Percentiles rank a stretch among this genome's conserved stretches.
Evolutionary conservation across 1,284 basidiomycete species (phyloP).

Genomic region (Malassezia yamatoensis): DNA sequence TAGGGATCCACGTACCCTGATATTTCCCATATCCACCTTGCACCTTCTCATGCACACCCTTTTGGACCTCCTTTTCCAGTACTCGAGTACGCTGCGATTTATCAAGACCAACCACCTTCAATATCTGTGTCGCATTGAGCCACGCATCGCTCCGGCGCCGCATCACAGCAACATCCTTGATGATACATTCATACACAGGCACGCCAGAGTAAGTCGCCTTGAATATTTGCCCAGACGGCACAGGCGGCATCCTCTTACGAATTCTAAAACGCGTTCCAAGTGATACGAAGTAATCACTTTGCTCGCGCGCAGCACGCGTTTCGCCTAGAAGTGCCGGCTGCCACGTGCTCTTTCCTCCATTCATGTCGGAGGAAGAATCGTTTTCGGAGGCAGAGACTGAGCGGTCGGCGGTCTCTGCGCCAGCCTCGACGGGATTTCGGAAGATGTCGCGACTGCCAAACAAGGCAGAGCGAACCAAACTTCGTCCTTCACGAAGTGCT

Average conservation of each 20-base stretch:
- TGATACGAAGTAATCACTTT: neutral
- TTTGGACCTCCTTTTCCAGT: constrained; percentile 93
- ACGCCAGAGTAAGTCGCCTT: constrained; percentile 50
- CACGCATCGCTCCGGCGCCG: constrained; percentile 86
- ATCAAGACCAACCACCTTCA: constrained; percentile 98
- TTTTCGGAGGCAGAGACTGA: constrained; percentile 13
- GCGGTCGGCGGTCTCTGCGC: constrained; percentile 16
- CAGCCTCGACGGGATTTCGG: constrained; percentile 13
- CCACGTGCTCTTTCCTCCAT: constrained; percentile 9
- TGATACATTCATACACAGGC: constrained; percentile 50
- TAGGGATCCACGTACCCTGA: constrained; percentile 98
- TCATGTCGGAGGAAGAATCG: constrained; percentile 16
- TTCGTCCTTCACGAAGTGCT: constrained; percentile 8
- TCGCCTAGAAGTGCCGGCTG: neutral
- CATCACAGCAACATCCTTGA: constrained; percentile 70
- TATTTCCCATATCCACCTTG: constrained; percentile 99
- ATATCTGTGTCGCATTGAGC: constrained; percentile 93
- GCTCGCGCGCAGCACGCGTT: neutral
- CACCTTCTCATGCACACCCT: constrained; percentile 97
- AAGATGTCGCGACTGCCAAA: constrained; percentile 13
- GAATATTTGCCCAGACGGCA: constrained; percentile 19
- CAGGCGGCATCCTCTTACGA: constrained; percentile 5
- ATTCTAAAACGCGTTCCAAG: no score
- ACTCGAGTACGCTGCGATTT: constrained; percentile 97
- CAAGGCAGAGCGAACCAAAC: neutral